Base-by-base conservation (phyloP, 2,329 filamentous ascomycete species). In the Nannizziopsis barbatae region DNA sequence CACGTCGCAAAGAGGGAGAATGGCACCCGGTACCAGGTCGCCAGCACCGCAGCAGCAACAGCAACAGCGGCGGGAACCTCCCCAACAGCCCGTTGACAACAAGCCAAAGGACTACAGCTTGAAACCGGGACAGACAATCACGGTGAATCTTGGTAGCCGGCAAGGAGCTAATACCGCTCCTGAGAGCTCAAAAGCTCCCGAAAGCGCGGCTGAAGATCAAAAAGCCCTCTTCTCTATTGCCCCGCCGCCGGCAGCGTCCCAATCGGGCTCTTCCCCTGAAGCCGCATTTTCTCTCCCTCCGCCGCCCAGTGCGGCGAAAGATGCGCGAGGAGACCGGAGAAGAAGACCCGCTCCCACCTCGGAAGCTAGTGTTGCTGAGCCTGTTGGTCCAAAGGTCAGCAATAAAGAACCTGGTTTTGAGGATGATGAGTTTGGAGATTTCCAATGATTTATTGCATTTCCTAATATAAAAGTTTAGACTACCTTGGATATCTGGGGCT, bases 41-140 rank as follows among this genome's bases (percentile, higher is more conserved):
- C 22, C 22, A 7, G 22, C 22, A 7, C 22, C 3, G 10, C 22
- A 37, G 14, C 41, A 43, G 37, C 47, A 45, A 10, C 32, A 14
- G 15, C 45, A 14, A 4, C 44, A 9, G 10, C 44, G 39, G 35
- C 60, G 59, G 17, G 58, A 62, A 17, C 55, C 60, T 56, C 63
- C 65, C 56, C 66, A 66, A 40, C 65, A 68, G 38, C 66, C 66
- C 49, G 76, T 77, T 60, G 82, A 80, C 22, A 18, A 20, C 20
- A 47, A 39, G 18, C 47, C 51, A 67, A 78, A 76, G 55, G 87
- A 94, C 60, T 88, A 87, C 61, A 89, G 84, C 59, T 65, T 95
- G 54, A 94, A 94, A 65, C 86, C 89, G 52, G 87, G 87, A 9
- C 83, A 95, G 73, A 94, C 84, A 14, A 93, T 94, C 57, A 86